Base-by-base conservation (phyloP, 2,329 filamentous ascomycete genomes). In the Pestalotiopsis sp. region DNA sequence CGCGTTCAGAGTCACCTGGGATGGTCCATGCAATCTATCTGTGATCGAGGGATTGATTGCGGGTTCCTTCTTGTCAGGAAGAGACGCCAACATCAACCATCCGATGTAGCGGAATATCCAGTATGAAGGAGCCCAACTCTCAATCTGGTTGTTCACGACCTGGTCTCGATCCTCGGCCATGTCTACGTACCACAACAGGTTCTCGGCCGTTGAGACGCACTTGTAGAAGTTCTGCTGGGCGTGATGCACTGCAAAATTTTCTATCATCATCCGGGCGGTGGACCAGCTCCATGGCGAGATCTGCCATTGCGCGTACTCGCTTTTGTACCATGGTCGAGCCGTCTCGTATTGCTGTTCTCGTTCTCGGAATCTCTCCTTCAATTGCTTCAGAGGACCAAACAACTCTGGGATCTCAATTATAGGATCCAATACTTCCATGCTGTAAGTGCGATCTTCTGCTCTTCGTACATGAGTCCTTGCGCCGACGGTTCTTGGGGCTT, bases 211-310 rank as follows among this genome's bases (percentile, higher is more conserved):
- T 12, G 9, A 7, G n/a, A 36, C 36, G 41, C 31, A 17, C 36
- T 49, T 27, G 11, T 20, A 17, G 14, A 25, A 52, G 23, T 65
- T 23, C 20, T 49, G 40, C 31, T 65, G n/a, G 12, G 62, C 38
- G 25, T 65, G 62, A 3, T 17, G 31, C 38, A 7, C 12, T 4
- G 40, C n/a, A 14, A 49, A 65, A 11, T 49, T n/a, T 45, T 65
- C 17, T n/a, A 65, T 65, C 23, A 6, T 12, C 12, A 49, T 20
- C 38, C 62, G 36, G n/a, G 40, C 62, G 7, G 9, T 4, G 14
- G 62, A 49, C 38, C 38, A 65, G 20, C 62, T 65, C 62, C 62
- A 65, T 7, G 62, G 62, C 31, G n/a, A 23, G 14, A 49, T 20
- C 17, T 65, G 38, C 62, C 62, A 65, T 25, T 27, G 45, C 7